These are phyloP conservation scores for Trichophaea hybrida DNA, from an alignment of 2,329 filamentous ascomycete species.

Conservation along the genomic window DNA sequence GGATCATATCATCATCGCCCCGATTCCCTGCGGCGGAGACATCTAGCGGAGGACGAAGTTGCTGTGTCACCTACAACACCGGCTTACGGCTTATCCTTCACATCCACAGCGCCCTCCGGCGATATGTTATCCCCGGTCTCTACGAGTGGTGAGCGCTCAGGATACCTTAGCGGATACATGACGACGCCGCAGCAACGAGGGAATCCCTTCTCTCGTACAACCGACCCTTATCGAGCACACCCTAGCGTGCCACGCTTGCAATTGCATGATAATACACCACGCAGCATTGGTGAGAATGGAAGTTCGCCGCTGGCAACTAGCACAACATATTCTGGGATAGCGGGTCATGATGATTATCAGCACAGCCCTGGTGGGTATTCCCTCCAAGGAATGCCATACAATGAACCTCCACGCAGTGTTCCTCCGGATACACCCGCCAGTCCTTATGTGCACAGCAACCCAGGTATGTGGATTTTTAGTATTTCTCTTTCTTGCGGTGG, in stretches of 20 bases:
- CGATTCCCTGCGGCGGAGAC: slow-evolving; percentile 22
- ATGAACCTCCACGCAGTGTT: slow-evolving; percentile 25
- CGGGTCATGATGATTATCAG: slow-evolving; percentile 24
- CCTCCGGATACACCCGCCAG: slow-evolving; percentile 24
- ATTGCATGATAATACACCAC: slow-evolving; percentile 21
- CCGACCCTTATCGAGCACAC: slow-evolving; percentile 19
- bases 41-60: slow-evolving; percentile 19
- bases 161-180: slow-evolving; percentile 24
- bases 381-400: slow-evolving; percentile 22
- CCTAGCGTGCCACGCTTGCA: slow-evolving; percentile 23
- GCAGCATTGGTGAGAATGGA: slow-evolving; percentile 23
- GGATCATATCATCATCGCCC: slow-evolving; percentile 18
- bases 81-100: slow-evolving; percentile 24
- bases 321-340: slow-evolving; percentile 22
- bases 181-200: slow-evolving; percentile 26
- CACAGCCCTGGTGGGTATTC: slow-evolving; percentile 25
- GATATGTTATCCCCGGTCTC: slow-evolving; percentile 27
- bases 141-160: slow-evolving; percentile 21
- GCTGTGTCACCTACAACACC: slow-evolving; percentile 23
- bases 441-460: slow-evolving; percentile 24
- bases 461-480: slow-evolving; percentile 20
- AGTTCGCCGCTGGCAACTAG: slow-evolving; percentile 23
- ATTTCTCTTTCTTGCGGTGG: not conserved
- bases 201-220: slow-evolving; percentile 27
- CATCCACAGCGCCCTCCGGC: slow-evolving; percentile 22